These are phyloP conservation scores for Triglochin maritima DNA, from an alignment of 106 monocot genomes.

Conservation along the genomic window DNA sequence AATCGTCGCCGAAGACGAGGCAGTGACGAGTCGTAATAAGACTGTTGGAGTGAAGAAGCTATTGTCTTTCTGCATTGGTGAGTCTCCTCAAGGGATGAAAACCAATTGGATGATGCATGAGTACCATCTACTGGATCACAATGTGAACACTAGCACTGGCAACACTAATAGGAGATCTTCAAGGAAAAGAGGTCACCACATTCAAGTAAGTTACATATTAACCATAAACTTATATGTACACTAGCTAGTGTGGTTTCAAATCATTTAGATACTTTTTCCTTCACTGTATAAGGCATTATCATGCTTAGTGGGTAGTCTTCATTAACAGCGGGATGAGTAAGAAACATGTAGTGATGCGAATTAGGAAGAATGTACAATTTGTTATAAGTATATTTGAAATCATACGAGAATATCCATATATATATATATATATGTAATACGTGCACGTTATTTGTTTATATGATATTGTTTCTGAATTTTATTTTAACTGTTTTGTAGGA, in stretches of 20 bases:
- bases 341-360: too few species aligned
- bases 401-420: background rate
- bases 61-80: slow-evolving; percentile 39
- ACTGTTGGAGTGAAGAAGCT: slow-evolving; percentile 55
- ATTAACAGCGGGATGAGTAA: too few species aligned
- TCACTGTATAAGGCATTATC: too few species aligned
- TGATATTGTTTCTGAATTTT: background rate
- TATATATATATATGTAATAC: background rate
- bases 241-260: too few species aligned
- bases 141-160: background rate
- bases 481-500: slow-evolving; percentile 23
- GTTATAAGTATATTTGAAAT: background rate
- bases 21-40: slow-evolving; percentile 15
- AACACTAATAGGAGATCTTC: slow-evolving; percentile 9
- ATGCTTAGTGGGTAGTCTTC: too few species aligned
- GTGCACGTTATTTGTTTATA: too few species aligned
- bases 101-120: slow-evolving; percentile 91
- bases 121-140: slow-evolving; percentile 42
- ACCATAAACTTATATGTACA: background rate
- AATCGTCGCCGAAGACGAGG: slow-evolving; percentile 25
- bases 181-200: slow-evolving; percentile 20
- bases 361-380: background rate
- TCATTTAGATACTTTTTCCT: too few species aligned
- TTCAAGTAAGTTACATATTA: background rate
- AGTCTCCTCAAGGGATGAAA: slow-evolving; percentile 30